Conservation (phyloP, 2,329 filamentous ascomycete genomes). For the Myrmaecium sp. region DNA sequence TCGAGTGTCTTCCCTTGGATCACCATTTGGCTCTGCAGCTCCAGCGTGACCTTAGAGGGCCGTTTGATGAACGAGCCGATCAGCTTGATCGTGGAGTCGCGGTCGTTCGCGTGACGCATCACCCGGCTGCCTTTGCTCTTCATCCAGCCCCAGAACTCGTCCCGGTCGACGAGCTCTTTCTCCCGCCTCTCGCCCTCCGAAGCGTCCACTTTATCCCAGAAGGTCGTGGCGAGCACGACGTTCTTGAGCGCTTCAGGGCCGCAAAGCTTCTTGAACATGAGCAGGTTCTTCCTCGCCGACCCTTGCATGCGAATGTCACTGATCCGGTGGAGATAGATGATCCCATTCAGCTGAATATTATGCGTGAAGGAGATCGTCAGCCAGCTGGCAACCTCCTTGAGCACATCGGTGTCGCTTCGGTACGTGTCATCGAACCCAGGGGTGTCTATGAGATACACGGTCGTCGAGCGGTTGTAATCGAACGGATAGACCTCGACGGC, state of each 20-base stretch:
- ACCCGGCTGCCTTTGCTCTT: too few species aligned
- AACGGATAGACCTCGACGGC: slow-evolving; percentile 7
- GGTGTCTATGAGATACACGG: slow-evolving; percentile 25
- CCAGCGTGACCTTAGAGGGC: too few species aligned
- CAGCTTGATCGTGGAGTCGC: too few species aligned
- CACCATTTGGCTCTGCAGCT: too few species aligned
- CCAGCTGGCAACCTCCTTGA: slow-evolving; percentile 25
- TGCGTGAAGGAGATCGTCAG: slow-evolving; percentile 15
- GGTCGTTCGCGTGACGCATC: too few species aligned
- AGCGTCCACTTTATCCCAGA: too few species aligned
- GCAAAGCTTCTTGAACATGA: slow-evolving; percentile 28
- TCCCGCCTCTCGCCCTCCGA: too few species aligned
- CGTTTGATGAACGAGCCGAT: too few species aligned
- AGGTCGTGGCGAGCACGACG: slow-evolving; percentile 26
- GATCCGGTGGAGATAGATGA: slow-evolving; percentile 32
- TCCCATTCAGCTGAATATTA: slow-evolving; percentile 22
- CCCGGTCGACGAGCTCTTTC: too few species aligned
- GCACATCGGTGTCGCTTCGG: slow-evolving; percentile 27
- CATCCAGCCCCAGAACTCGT: too few species aligned
- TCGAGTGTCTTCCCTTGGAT: too few species aligned
- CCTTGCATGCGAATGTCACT: slow-evolving; percentile 24
- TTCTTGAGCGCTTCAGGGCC: slow-evolving; percentile 24
- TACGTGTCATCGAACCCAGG: slow-evolving; percentile 32
- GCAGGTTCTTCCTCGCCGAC: slow-evolving; percentile 23
- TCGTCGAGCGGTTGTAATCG: slow-evolving; percentile 5